A percentile compares a stretch with the other conserved stretches of the same genome.
phyloP scores from a whole-genome alignment of 495 filamentous ascomycete genomes.

The Friedmanniomyces endolithicus region DNA sequence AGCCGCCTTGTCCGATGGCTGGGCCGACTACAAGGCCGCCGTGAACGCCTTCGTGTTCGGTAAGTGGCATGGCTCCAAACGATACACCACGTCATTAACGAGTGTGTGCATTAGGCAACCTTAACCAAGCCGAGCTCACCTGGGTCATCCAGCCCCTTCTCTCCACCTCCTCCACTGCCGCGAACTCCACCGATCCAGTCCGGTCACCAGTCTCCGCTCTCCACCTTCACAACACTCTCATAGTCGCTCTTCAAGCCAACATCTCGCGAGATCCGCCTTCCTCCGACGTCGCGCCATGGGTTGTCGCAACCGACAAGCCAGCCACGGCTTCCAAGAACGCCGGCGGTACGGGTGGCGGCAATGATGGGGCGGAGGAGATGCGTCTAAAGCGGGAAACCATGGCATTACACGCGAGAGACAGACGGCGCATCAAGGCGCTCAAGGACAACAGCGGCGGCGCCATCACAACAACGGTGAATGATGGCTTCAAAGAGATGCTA shows the following conservation, averaged over 20 bases:
- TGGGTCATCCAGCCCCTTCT: slow-evolving; percentile 61
- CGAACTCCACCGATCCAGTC: not conserved
- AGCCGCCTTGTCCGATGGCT: slow-evolving; percentile 66
- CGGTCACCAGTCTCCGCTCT: slow-evolving; percentile 49
- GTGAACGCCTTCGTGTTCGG: slow-evolving; percentile 70
- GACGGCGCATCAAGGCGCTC: slow-evolving; percentile 43
- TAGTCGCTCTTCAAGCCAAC: slow-evolving; percentile 78
- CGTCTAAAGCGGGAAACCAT: slow-evolving; percentile 87
- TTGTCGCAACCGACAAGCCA: slow-evolving; percentile 93
- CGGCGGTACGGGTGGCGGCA: slow-evolving; percentile 32
- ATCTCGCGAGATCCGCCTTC: slow-evolving; percentile 74
- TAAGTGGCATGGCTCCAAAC: slow-evolving; percentile 25
- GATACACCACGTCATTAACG: slow-evolving; percentile 10
- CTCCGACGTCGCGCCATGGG: slow-evolving; percentile 78
- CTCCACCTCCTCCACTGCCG: slow-evolving; percentile 30
- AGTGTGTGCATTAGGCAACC: slow-evolving; percentile 45
- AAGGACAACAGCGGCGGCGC: not conserved
- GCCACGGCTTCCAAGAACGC: slow-evolving; percentile 62
- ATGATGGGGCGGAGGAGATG: slow-evolving; percentile 84
- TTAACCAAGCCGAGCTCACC: slow-evolving; percentile 75
- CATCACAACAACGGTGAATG: not conserved
- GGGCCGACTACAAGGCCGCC: slow-evolving; percentile 77
- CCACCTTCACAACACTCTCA: slow-evolving; percentile 83
- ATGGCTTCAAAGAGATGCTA: slow-evolving; percentile 8
- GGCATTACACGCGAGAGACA: slow-evolving; percentile 74